phyloP scores from a whole-genome alignment of 2,329 filamentous ascomycete genomes.

The Ceratocystis destructans region DNA sequence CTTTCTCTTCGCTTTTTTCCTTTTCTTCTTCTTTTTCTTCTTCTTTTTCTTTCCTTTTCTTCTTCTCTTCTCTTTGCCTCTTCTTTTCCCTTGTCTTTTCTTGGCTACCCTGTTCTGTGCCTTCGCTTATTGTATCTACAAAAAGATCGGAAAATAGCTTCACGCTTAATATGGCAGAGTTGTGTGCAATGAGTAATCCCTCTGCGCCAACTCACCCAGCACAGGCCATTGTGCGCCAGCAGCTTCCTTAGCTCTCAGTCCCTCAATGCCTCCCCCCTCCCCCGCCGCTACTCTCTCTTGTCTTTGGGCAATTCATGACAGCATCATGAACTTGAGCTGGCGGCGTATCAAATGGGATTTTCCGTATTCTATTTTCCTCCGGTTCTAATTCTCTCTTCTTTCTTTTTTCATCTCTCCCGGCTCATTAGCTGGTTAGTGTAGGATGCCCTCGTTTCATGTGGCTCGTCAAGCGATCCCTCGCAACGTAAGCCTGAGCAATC shows the following conservation, averaged over 20 bases:
- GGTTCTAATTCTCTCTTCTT: neutral
- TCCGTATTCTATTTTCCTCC: neutral
- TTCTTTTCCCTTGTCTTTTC: neutral
- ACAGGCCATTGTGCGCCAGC: neutral
- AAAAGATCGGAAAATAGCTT: neutral
- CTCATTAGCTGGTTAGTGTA: neutral
- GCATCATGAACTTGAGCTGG: neutral
- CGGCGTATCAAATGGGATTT: neutral
- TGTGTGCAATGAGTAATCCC: neutral
- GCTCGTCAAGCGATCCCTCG: constrained; percentile 7
- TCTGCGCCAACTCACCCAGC: neutral
- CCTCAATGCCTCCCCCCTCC: too few species aligned
- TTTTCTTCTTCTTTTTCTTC: neutral
- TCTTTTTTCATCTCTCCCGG: neutral
- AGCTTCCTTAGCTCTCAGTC: neutral
- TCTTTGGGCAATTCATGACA: neutral
- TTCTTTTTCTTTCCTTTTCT: neutral
- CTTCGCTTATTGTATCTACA: neutral
- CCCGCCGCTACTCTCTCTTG: too few species aligned
- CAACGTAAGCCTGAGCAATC: neutral
- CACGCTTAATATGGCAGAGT: neutral
- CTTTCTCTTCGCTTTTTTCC: neutral
- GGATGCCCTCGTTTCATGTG: neutral
- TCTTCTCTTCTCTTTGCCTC: neutral
- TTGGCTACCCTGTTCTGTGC: neutral